Base-by-base conservation (phyloP, 495 filamentous ascomycete species). In the Parmelia sp. region DNA sequence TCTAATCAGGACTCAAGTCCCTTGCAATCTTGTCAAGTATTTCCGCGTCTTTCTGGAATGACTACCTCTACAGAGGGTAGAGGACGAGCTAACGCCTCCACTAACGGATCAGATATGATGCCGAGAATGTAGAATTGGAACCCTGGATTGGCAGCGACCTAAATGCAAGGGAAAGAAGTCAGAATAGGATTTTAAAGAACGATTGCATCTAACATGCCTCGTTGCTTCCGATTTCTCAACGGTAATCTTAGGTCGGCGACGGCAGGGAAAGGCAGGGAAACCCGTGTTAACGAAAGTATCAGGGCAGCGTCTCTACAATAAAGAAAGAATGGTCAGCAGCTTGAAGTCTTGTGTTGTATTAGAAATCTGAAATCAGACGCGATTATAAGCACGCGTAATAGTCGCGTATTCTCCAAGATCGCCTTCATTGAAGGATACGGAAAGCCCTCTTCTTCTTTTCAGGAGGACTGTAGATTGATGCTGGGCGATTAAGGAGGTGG, bases 51-150 rank as follows among this genome's bases (percentile, higher is more conserved):
- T 61, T 37, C 36, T 61, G 66, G 63, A 68, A 66, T 66, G 64
- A 42, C 47, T 68, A 62, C 62, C 62, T 59, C 57, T 58, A 64
- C 29, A 40, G 19, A 56, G 12, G 45, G 61, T 21, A 65, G 66
- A 70, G 60, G 31, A 70, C 69, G 69, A 70, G 69, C 62, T 70
- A 70, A 70, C 69, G 69, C 60, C 66, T 70, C 69, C 58, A 68
- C 66, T 61, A 47, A 57, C 51, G 23, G 37, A 45, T 63, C n/a
- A n/a, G n/a, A n/a, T 57, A 27, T 31, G 64, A 58, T 25, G 33
- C 51, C 47, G 66, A 68, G 66, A 65, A 68, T 68, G 66, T 65
- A 55, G 58, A 68, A 31, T 55, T 55, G 51, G 51, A 63, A n/a
- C 39, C 51, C 57, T 39, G 21, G 57, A 57, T 57, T 51, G 61